phyloP scores from a whole-genome alignment of 2,329 filamentous ascomycete species.

The Xylaria sp. region DNA sequence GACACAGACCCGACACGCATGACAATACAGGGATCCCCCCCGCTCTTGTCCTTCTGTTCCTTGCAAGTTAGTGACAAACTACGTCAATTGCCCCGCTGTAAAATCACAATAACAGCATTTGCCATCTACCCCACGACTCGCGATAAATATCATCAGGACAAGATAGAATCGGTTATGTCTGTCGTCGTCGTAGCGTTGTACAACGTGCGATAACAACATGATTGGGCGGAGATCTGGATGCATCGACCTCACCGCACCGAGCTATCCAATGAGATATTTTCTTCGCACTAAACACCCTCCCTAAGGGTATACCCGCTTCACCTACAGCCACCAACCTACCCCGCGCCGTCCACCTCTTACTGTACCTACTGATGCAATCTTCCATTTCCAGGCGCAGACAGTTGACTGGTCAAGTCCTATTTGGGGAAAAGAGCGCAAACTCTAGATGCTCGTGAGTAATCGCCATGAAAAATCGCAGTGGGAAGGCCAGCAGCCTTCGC shows the following conservation, averaged over 20 bases:
- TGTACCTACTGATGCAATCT: neutral
- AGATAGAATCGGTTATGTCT: neutral
- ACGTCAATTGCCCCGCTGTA: slow-evolving; percentile 41
- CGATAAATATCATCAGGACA: slow-evolving; percentile 12
- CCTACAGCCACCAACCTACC: neutral
- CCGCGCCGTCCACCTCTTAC: slow-evolving; percentile 1
- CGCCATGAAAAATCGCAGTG: neutral
- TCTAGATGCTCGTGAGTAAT: neutral
- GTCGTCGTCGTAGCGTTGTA: slow-evolving; percentile 1
- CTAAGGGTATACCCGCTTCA: neutral
- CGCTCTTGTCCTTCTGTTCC: neutral
- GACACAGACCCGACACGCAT: neutral
- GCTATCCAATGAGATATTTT: neutral
- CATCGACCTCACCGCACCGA: neutral
- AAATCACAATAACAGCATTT: slow-evolving; percentile 10
- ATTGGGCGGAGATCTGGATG: slow-evolving; percentile 12
- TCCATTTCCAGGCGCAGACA: neutral
- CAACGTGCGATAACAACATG: slow-evolving; percentile 6
- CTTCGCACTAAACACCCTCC: neutral
- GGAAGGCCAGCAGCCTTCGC: neutral
- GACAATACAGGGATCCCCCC: slow-evolving; percentile 9
- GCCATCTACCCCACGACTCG: slow-evolving; percentile 12
- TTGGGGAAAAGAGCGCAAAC: neutral
- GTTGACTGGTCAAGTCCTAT: neutral
- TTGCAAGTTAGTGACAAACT: slow-evolving; percentile 34